A percentile compares a stretch with the other conserved stretches of the same genome.
phyloP scores from a whole-genome alignment of 1,139 yeast genomes.

The Lodderomyces beijingensis region DNA sequence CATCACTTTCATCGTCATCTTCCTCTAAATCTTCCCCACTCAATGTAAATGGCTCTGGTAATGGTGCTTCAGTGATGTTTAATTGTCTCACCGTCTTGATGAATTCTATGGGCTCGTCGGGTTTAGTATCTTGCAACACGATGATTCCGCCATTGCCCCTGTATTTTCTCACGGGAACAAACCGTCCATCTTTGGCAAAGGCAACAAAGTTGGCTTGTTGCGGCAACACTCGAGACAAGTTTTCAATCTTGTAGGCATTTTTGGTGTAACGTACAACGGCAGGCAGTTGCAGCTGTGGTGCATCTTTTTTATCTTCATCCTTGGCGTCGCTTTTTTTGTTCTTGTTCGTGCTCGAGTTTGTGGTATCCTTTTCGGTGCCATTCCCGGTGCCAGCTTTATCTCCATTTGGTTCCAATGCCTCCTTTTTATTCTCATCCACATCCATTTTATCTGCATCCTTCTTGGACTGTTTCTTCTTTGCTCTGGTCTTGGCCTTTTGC shows the following conservation, averaged over 20 bases:
- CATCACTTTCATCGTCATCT: conserved; percentile 19
- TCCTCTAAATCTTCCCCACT: conserved; percentile 47
- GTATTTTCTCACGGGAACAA: conserved; percentile 76
- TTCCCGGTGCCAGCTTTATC: background rate
- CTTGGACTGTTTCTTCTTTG: conserved; percentile 67
- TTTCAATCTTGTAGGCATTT: conserved; percentile 64
- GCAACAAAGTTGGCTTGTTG: conserved; percentile 80
- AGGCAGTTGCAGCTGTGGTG: conserved; percentile 16
- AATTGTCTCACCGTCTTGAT: conserved; percentile 86
- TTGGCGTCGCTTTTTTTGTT: conserved; percentile 16
- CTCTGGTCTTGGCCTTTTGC: conserved; percentile 86
- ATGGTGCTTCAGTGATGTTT: conserved; percentile 80
- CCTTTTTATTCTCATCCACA: conserved; percentile 28
- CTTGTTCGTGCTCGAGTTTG: conserved; percentile 14
- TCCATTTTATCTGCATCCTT: conserved; percentile 38
- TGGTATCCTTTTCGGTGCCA: conserved; percentile 15
- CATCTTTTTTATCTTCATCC: conserved; percentile 14
- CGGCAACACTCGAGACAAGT: conserved; percentile 89
- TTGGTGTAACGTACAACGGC: conserved; percentile 42
- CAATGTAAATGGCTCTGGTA: conserved; percentile 81
- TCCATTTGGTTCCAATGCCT: conserved; percentile 2
- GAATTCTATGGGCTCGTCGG: conserved; percentile 59
- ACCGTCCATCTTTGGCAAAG: conserved; percentile 71
- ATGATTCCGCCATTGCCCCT: conserved; percentile 80
- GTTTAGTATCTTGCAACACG: conserved; percentile 66